Evolutionary conservation across 2,329 filamentous ascomycete species (phyloP).

Genomic region (Tolypocladium endophyticum): DNA sequence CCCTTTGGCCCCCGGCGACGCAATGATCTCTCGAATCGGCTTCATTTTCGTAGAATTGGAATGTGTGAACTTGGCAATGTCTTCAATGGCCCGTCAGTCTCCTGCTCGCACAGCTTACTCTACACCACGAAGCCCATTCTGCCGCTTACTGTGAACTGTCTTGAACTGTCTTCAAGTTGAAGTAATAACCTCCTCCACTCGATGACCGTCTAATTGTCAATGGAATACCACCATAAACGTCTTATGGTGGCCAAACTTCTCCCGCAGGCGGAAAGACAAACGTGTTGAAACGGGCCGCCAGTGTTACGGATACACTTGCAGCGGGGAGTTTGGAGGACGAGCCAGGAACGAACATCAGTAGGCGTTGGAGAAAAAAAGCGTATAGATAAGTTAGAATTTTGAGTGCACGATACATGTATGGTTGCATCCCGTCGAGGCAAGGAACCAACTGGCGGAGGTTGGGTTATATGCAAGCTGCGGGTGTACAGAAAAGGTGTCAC

Average conservation of each 20-base stretch:
- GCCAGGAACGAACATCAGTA: background rate
- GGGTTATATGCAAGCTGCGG: background rate
- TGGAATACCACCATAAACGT: background rate
- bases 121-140: background rate
- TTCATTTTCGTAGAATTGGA: background rate
- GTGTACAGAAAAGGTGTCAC: background rate
- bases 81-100: background rate
- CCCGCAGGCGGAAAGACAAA: background rate
- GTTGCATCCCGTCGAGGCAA: background rate
- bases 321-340: background rate
- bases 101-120: background rate
- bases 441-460: background rate
- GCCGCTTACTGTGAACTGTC: background rate
- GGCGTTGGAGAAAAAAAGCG: background rate
- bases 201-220: background rate
- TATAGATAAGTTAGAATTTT: background rate
- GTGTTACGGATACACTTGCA: background rate
- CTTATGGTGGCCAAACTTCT: background rate
- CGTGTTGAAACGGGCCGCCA: background rate
- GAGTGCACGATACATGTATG: background rate
- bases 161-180: background rate
- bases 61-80: background rate
- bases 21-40: background rate
- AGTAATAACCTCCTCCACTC: background rate
- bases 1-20: slow-evolving; percentile 1